Evolutionary conservation across 2,329 filamentous ascomycete species (phyloP), one percentile per base, ranked within the genome.

Genomic region (Metarhizium album): DNA sequence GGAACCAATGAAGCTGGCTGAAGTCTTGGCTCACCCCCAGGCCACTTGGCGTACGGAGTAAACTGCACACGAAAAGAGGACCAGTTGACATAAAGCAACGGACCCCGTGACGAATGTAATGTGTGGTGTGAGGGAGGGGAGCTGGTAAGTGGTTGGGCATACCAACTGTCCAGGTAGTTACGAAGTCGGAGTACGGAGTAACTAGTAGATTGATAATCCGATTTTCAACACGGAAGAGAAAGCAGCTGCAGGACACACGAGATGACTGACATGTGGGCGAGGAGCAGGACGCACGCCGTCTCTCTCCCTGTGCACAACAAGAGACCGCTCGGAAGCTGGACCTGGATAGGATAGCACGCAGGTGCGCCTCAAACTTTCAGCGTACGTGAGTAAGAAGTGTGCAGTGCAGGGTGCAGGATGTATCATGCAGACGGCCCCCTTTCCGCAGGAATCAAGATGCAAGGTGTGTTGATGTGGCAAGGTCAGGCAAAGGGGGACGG

Each of bases 1-100:
- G 45, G 48, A 48, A 42, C 56, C 56, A 57, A 56, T 56, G 46
- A 50, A 47, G 49, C 40, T 4, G 27, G 24, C 40, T 4, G 27
- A 20, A 13, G 35, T 48, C 54, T 48, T 57, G 45, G 54, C 29
- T 45, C 52, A 50, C 50, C 38, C 29, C 43, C 42, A 42, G 52
- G 50, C 47, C 37, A 40, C 37, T 46, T 45, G 49, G 38, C 24
- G 22, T 27, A 9, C 40, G 49, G 38, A 43, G 22, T 27, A 9
- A 23, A 23, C 40, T 14, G 22, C 22, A 40, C 11, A 8, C 22
- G 24, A 43, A 24, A 24, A 43, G 22, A 13, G 40, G 14, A 43
- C 20, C n/a, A n/a, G 22, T 9, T 9, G 16, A 20, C n/a, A n/a
- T n/a, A 42, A 52, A 31, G 51, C 49, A 50, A 50, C 50, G 49